Percentiles rank a stretch among this genome's conserved stretches.
Evolutionary conservation across 148 eudicot species (phyloP).

Genomic region (Camellia sinensis): DNA sequence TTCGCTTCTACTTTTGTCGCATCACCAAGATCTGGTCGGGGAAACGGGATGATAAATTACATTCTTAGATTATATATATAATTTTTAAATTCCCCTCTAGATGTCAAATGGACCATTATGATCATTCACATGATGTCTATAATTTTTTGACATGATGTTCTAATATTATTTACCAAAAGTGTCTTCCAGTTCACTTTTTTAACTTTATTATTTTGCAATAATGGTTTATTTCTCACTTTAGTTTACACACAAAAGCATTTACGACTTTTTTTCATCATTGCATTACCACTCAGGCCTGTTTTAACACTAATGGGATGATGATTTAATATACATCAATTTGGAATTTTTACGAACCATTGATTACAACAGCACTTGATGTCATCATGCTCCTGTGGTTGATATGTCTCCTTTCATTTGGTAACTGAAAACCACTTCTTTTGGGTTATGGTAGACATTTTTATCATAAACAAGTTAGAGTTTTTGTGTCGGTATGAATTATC

Average conservation of each 20-base stretch:
- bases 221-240: neutral
- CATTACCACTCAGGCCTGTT: neutral
- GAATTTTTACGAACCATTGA: neutral
- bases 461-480: too few species aligned
- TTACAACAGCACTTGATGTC: too few species aligned
- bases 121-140: conserved; percentile 3
- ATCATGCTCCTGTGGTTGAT: too few species aligned
- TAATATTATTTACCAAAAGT: neutral
- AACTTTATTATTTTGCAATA: neutral
- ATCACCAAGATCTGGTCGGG: too few species aligned
- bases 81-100: neutral
- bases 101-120: neutral
- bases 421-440: too few species aligned
- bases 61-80: too few species aligned
- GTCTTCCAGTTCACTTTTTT: neutral
- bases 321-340: neutral
- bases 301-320: neutral
- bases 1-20: too few species aligned
- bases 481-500: too few species aligned
- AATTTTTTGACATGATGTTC: too few species aligned
- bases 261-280: neutral
- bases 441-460: too few species aligned
- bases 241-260: neutral
- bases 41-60: too few species aligned
- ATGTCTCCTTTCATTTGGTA: too few species aligned